phyloP scores from a whole-genome alignment of 257 asterid species.

The Primulina tabacum region DNA sequence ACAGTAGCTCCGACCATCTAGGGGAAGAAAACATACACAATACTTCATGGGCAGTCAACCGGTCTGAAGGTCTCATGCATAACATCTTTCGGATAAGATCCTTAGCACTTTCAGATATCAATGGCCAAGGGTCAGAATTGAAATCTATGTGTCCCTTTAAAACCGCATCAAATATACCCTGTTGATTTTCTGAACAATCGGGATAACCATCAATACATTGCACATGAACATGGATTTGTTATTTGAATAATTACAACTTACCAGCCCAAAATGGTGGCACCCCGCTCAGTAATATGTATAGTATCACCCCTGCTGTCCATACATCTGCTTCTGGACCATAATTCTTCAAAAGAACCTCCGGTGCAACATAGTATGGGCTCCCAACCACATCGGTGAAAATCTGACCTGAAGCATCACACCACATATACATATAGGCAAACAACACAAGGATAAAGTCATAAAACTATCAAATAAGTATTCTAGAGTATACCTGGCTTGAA shows the following conservation, averaged over 20 bases:
- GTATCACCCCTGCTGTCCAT: slow-evolving; percentile 95
- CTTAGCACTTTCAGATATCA: slow-evolving; percentile 76
- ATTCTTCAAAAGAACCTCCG: slow-evolving; percentile 86
- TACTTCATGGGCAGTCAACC: slow-evolving; percentile 86
- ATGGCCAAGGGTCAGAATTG: slow-evolving; percentile 84
- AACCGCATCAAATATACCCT: slow-evolving; percentile 87
- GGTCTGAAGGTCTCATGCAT: slow-evolving; percentile 79
- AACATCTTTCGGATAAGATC: slow-evolving; percentile 78
- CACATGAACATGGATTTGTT: slow-evolving; percentile 7
- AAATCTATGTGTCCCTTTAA: slow-evolving; percentile 76
- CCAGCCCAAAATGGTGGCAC: slow-evolving; percentile 99
- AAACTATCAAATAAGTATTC: neutral
- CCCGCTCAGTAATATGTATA: slow-evolving; percentile 83
- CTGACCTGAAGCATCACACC: slow-evolving; percentile 58
- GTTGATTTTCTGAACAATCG: slow-evolving; percentile 68
- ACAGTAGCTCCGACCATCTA: slow-evolving; percentile 7
- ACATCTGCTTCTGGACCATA: slow-evolving; percentile 96
- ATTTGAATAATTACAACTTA: slow-evolving; percentile 23
- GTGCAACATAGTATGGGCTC: slow-evolving; percentile 95
- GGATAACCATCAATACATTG: slow-evolving; percentile 20
- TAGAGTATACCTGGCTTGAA: slow-evolving; percentile 75
- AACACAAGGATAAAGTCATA: neutral
- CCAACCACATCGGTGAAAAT: slow-evolving; percentile 91
- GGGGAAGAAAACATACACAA: slow-evolving; percentile 49
- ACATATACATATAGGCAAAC: slow-evolving; percentile 20